Base-by-base conservation (phyloP, 208 protist genomes). In the Porcisia hertigi region DNA sequence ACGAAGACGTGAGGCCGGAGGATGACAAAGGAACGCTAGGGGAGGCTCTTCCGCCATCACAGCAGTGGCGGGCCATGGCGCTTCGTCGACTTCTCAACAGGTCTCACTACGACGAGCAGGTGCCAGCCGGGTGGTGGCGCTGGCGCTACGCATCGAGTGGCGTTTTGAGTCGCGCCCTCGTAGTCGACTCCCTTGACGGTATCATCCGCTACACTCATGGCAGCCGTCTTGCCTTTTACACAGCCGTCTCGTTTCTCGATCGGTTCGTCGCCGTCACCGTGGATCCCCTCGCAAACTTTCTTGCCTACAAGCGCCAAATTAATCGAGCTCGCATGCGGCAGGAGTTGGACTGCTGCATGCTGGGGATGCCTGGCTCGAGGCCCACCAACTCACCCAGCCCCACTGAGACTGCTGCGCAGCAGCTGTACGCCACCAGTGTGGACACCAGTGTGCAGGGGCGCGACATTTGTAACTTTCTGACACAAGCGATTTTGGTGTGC, bases 151-250 rank as follows among this genome's bases (percentile, higher is more conserved):
- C 75, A n/a, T 96, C 89, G 69, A 75, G 71, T 58, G 85, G 81
- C 12, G 87, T 82, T 71, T 66, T 92, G 11, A 83, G 74, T 64
- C 89, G 92, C 25, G 69, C 63, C 20, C 75, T 86, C 55, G 87
- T 94, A 47, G 83, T 96, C 53, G 88, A 94, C 77, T 92, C 86
- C 18, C 83, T 96, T 14, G 89, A 96, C 69, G 85, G 88, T 43
- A 89, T 94, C 41, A 77, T 96, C 52, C 81, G 81, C 53, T 93
- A 89, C 76, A 82, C 83, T 39, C 78, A 80, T 36, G 85, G 86
- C 60, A 88, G 81, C 62, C 86, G 92, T 11, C 79, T 79, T 36
- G 92, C 92, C 52, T 89, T 88, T 49, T 92, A 92, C 83, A 81
- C 80, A n/a, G 82, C 89, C 14, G 85, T 88, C 41, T 78, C 83